Percentiles rank a stretch among this genome's conserved stretches.
Conservation (phyloP, 2,329 filamentous ascomycete species). For the Nothopassalora personata region DNA sequence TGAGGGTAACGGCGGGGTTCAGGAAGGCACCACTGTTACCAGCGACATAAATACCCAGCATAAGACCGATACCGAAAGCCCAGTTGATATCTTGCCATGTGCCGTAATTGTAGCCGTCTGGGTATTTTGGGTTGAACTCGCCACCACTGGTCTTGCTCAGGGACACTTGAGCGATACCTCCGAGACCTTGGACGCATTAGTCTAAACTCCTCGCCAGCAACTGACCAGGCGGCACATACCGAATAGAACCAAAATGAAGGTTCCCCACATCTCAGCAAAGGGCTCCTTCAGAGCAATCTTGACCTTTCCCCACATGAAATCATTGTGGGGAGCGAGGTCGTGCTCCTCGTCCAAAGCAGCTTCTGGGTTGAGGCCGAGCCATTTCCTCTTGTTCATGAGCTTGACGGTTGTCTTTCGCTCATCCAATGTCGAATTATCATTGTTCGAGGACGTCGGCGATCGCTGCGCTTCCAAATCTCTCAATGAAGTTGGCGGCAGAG, state of each 20-base stretch:
- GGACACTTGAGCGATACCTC: conserved; percentile 40
- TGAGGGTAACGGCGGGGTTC: conserved; percentile 61
- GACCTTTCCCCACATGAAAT: conserved; percentile 39
- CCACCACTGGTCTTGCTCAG: conserved; percentile 26
- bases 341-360: conserved; percentile 40
- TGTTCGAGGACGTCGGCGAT: conserved; percentile 5
- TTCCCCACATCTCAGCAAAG: conserved; percentile 43
- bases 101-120: conserved; percentile 40
- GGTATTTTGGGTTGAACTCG: conserved; percentile 33
- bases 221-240: conserved; percentile 5
- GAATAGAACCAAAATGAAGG: conserved; percentile 41
- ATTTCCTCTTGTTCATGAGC: conserved; percentile 4
- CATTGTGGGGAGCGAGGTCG: conserved; percentile 33
- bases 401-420: not conserved
- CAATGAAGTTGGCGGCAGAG: not conserved
- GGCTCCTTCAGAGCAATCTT: conserved; percentile 40
- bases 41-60: conserved; percentile 53
- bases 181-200: conserved; percentile 30
- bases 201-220: not conserved
- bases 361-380: conserved; percentile 38
- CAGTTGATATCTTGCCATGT: conserved; percentile 40
- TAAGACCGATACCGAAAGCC: conserved; percentile 56
- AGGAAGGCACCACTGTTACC: conserved; percentile 40
- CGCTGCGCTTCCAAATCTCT: not conserved
- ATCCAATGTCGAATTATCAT: not conserved